A percentile compares a stretch with the other conserved stretches of the same genome.
Conservation (phyloP, 257 asterid genomes). For the Lavandula angustifolia region DNA sequence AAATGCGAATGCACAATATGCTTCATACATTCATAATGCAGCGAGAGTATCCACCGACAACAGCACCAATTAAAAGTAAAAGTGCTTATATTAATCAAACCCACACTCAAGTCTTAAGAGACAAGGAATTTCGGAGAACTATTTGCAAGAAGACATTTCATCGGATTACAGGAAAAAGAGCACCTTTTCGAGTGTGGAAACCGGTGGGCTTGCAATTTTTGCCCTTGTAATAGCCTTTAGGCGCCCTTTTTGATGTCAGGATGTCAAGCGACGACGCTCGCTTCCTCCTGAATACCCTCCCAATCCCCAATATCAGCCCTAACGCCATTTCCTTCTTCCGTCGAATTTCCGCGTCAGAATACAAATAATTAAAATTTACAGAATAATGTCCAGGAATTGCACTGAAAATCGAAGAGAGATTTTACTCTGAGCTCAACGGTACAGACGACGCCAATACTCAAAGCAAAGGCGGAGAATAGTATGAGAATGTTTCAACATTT, state of each 20-base stretch:
- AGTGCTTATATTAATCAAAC: not conserved
- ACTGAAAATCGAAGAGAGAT: not conserved
- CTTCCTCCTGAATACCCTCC: conserved; percentile 72
- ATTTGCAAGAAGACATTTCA: not conserved
- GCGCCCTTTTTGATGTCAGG: conserved; percentile 69
- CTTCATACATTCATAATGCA: not conserved
- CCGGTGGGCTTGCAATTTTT: conserved; percentile 92
- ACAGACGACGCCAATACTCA: not conserved
- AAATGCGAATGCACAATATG: not conserved
- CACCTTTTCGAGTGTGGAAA: conserved; percentile 93
- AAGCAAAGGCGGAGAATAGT: not conserved
- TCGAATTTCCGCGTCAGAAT: not conserved
- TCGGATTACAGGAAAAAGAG: not conserved
- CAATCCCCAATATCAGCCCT: conserved; percentile 70
- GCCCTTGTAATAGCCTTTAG: conserved; percentile 79
- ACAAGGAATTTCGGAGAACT: not conserved
- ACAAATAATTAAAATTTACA: not conserved
- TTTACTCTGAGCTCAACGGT: not conserved
- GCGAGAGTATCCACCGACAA: not conserved
- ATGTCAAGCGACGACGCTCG: conserved; percentile 77
- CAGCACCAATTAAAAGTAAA: not conserved
- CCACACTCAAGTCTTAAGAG: not conserved
- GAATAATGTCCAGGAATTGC: not conserved
- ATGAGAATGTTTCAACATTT: no score
- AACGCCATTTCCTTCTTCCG: conserved; percentile 51